Base-by-base conservation (phyloP, 148 eudicot species). In the Fagopyrum homotropicum region DNA sequence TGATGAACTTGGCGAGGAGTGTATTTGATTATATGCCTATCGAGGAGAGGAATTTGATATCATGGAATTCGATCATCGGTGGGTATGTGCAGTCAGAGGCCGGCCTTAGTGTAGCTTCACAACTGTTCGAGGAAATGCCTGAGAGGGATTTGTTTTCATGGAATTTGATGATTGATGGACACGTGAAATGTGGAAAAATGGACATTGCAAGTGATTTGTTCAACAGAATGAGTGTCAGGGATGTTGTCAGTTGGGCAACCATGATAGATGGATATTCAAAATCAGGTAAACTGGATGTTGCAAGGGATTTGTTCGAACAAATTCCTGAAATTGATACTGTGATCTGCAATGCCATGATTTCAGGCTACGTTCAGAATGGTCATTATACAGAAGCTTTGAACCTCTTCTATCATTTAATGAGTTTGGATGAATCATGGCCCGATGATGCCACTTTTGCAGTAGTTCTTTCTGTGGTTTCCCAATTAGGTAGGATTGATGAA, bases 241-340 rank as follows among this genome's bases (percentile, higher is more conserved):
- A 91, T 75, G 85, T 81, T 5, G 72, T 87, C 5, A 87, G 81
- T 76, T 91, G 97, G 97, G 87, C 93, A 16, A 84, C 77, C 8
- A 80, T 91, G 93, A 82, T 91, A n/a, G 82, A 86, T 76, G 93
- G 97, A 45, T 89, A 86, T 80, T 90, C 85, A 0, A 91, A 87
- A 60, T 69, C 76, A 46, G 93, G 97, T 22, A 73, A 73, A 45
- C 77, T 89, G 50, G 81, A 82, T 52, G 66, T 77, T 73, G 93
- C 93, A 59, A 80, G 85, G 80, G 66, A 50, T 7, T 75, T 86
- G 61, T 89, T 91, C 76, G 88, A 87, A 59, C 82, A 80, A 49
- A 82, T 87, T 74, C 87, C 84, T 52, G 81, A 54, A 74, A 83
- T 84, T 77, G 96, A 91, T 77, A 82, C 86, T 45, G 81, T 91